phyloP scores from a whole-genome alignment of 2,329 filamentous ascomycete species.

The Sporothrix pallida region DNA sequence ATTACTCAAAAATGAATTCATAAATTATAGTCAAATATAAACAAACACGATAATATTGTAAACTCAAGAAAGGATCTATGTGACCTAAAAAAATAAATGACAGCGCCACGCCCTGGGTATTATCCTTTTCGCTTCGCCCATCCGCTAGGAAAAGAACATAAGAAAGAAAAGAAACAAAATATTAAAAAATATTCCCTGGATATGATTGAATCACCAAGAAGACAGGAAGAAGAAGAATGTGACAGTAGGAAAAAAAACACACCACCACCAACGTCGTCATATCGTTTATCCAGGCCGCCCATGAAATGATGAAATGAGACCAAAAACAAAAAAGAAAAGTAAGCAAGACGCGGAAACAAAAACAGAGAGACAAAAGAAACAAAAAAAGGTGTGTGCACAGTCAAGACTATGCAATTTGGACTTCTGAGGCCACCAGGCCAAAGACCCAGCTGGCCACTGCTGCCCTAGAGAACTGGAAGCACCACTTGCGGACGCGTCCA shows the following conservation, averaged over 20 bases:
- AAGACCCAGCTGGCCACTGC: constrained; percentile 62
- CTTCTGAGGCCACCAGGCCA: constrained; percentile 62
- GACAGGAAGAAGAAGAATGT: background rate
- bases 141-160: background rate
- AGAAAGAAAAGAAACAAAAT: background rate
- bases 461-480: constrained; percentile 63
- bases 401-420: constrained; percentile 40
- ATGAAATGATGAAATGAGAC: background rate
- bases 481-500: constrained; percentile 67
- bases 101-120: constrained; percentile 12
- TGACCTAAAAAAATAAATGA: constrained; percentile 9
- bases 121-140: constrained; percentile 18
- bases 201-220: background rate
- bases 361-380: background rate
- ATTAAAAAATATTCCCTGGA: background rate
- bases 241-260: background rate
- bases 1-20: background rate
- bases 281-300: constrained; percentile 20
- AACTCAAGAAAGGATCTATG: background rate
- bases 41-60: background rate
- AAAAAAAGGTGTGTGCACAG: background rate
- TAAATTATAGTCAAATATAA: background rate
- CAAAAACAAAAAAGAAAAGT: background rate
- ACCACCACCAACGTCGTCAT: constrained; percentile 5
- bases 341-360: background rate